These are phyloP conservation scores for Nothopassalora personata DNA, from an alignment of 2,329 filamentous ascomycete species.

Conservation along the genomic window DNA sequence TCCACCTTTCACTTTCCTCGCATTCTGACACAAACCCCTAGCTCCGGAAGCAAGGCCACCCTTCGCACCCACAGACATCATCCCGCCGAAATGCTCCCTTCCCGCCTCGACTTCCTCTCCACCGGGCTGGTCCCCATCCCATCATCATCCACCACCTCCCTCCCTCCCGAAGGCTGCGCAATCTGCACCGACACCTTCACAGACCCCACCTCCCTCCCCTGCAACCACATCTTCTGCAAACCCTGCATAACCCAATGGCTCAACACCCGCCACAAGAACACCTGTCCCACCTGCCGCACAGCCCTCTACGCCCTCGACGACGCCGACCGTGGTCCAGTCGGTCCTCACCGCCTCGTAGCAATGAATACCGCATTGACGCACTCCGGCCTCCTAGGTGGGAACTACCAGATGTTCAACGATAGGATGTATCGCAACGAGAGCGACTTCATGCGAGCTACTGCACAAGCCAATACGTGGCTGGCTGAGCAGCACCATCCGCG, in stretches of 20 bases:
- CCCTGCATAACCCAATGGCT: conserved; percentile 13
- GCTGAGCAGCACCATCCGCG: conserved; percentile 6
- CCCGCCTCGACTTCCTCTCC: conserved; percentile 4
- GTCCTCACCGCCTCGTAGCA: not conserved
- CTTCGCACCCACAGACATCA: not conserved
- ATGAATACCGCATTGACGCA: conserved; percentile 4
- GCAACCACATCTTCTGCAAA: conserved; percentile 11
- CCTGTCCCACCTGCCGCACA: conserved; percentile 9
- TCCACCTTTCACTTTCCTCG: not conserved
- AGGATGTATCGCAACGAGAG: conserved; percentile 5
- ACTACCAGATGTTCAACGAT: conserved; percentile 8
- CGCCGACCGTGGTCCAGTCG: conserved; percentile 5
- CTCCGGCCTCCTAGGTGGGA: conserved; percentile 6
- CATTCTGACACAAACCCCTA: not conserved
- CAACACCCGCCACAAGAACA: conserved; percentile 4
- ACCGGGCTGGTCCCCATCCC: conserved; percentile 8
- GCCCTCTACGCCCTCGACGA: conserved; percentile 8
- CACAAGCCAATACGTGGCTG: conserved; percentile 11
- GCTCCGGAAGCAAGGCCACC: not conserved
- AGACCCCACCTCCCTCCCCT: conserved; percentile 7
- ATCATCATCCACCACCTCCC: not conserved
- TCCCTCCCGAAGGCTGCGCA: conserved; percentile 1
- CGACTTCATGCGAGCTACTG: conserved; percentile 8
- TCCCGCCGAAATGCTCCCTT: not conserved
- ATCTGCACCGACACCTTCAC: conserved; percentile 6